Evolutionary conservation across 2,329 filamentous ascomycete species (phyloP).

Genomic region (Penicillium sp.): DNA sequence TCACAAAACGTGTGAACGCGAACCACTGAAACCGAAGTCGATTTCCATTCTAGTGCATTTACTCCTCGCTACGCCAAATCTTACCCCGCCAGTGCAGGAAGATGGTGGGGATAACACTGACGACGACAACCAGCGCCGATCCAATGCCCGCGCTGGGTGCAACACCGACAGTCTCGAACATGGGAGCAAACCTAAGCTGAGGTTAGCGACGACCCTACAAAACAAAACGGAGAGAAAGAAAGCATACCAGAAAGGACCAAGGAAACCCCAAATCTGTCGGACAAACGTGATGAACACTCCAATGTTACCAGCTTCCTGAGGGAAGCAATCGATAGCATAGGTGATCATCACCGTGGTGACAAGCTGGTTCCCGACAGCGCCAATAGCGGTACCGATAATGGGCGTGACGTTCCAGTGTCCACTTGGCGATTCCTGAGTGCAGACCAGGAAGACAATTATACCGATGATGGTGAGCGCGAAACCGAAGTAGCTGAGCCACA

Average conservation of each 20-base stretch:
- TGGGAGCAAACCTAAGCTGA: constrained; percentile 32
- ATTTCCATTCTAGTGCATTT: background rate
- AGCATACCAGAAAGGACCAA: constrained; percentile 42
- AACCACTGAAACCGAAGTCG: background rate
- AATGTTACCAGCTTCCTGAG: constrained; percentile 56
- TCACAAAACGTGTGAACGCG: background rate
- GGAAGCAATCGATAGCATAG: constrained; percentile 60
- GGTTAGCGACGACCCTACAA: constrained; percentile 15
- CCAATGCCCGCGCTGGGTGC: constrained; percentile 35
- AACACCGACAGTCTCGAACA: constrained; percentile 38
- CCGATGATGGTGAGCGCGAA: constrained; percentile 55
- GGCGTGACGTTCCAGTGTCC: constrained; percentile 58
- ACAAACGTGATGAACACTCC: constrained; percentile 63
- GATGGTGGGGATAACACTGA: constrained; percentile 35
- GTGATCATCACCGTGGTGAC: constrained; percentile 64
- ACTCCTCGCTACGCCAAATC: constrained; percentile 22
- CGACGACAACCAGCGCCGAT: constrained; percentile 31
- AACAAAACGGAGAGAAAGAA: background rate
- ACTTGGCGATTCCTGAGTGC: constrained; percentile 48
- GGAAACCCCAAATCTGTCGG: constrained; percentile 44
- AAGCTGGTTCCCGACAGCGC: constrained; percentile 60
- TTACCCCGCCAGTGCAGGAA: constrained; percentile 32
- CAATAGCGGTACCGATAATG: constrained; percentile 56
- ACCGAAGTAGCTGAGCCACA: constrained; percentile 60
- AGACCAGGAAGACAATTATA: constrained; percentile 58